Conservation (phyloP, 768 basidiomycete genomes). For the Gloeostereum incarnatum region DNA sequence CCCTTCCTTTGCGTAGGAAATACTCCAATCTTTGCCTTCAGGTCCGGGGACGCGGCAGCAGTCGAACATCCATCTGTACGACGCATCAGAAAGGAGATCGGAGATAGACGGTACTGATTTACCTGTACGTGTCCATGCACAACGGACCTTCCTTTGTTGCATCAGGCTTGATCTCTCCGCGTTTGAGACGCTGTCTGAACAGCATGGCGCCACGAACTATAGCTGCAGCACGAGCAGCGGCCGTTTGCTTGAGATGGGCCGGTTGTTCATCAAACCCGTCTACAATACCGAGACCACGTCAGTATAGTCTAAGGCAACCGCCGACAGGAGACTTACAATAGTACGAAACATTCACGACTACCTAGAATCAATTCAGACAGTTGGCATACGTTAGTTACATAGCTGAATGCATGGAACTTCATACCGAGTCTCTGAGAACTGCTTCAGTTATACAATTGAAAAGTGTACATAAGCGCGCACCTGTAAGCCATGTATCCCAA, state of each 20-base stretch:
- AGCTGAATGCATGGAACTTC: constrained; percentile 11
- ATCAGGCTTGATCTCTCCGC: constrained; percentile 58
- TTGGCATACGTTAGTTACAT: constrained; percentile 4
- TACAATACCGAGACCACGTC: constrained; percentile 19
- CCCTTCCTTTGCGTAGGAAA: constrained; percentile 50
- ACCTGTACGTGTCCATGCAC: constrained; percentile 88
- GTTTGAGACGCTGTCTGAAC: constrained; percentile 62
- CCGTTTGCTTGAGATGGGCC: constrained; percentile 42
- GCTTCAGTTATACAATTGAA: no score
- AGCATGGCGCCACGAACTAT: constrained; percentile 65
- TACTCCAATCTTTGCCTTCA: constrained; percentile 70
- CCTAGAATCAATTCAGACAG: no score
- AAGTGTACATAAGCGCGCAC: no score
- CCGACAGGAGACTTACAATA: constrained; percentile 51
- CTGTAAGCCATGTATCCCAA: constrained; percentile 71
- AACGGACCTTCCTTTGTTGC: constrained; percentile 56
- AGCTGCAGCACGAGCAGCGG: constrained; percentile 60
- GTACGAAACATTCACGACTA: constrained; percentile 90
- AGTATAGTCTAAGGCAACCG: no score
- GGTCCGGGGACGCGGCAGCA: constrained; percentile 74
- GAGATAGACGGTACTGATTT: constrained; percentile 6
- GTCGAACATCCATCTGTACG: constrained; percentile 82
- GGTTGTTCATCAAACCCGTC: constrained; percentile 75
- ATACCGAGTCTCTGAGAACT: constrained; percentile 80
- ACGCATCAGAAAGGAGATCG: constrained; percentile 2